Conservation (phyloP, 2,329 filamentous ascomycete genomes). For the Verticillium klebahnii region DNA sequence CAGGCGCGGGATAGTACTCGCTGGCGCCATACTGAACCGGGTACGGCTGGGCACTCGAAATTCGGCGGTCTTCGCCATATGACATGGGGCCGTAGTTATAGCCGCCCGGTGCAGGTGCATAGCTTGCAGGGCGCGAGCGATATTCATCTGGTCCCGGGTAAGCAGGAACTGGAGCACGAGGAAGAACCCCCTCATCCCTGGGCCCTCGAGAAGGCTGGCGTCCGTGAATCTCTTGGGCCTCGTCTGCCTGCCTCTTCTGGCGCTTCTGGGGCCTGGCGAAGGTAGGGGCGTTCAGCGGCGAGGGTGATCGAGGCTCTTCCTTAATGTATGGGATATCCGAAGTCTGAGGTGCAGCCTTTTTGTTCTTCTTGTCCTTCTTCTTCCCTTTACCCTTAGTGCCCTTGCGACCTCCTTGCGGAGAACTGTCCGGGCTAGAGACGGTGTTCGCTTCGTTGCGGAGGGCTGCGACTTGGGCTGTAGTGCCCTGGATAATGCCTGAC, state of each 20-base stretch:
- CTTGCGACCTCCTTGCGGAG: slow-evolving; percentile 46
- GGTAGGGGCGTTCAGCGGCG: slow-evolving; percentile 50
- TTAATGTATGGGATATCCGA: slow-evolving; percentile 55
- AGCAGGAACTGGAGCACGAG: slow-evolving; percentile 13
- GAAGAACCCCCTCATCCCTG: slow-evolving; percentile 23
- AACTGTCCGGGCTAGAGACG: slow-evolving; percentile 56
- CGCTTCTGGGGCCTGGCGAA: slow-evolving; percentile 53
- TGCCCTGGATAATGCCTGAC: slow-evolving; percentile 28
- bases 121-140: slow-evolving; percentile 18
- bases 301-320: slow-evolving; percentile 59
- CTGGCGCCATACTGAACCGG: slow-evolving; percentile 30
- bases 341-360: slow-evolving; percentile 45
- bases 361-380: slow-evolving; percentile 44
- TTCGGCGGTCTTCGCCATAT: slow-evolving; percentile 25
- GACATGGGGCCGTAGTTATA: slow-evolving; percentile 24
- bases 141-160: slow-evolving; percentile 29
- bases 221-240: slow-evolving; percentile 33
- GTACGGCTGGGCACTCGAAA: slow-evolving; percentile 27
- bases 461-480: slow-evolving; percentile 51
- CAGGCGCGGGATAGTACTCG: slow-evolving; percentile 31
- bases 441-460: slow-evolving; percentile 45
- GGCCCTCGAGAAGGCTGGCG: slow-evolving; percentile 21
- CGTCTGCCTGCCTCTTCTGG: slow-evolving; percentile 37
- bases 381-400: slow-evolving; percentile 45
- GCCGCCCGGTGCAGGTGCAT: slow-evolving; percentile 1